Base-by-base conservation (phyloP, 805 yeast genomes). In the Saccharomycopsis javanensis region DNA sequence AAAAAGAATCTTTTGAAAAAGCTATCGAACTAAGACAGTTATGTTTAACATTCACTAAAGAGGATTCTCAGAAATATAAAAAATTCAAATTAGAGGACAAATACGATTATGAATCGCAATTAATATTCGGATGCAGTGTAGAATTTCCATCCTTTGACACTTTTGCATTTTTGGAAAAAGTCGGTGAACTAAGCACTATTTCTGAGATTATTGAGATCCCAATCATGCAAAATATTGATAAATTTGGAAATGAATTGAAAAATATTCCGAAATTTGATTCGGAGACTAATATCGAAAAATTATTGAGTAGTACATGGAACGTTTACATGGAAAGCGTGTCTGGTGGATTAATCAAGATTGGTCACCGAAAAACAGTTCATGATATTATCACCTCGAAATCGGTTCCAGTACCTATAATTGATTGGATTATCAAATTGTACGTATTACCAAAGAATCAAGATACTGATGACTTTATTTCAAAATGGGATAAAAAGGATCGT, bases 261-360 rank as follows among this genome's bases (percentile, higher is more conserved):
- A n/a, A n/a, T n/a, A n/a, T n/a, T n/a, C n/a, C n/a, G 79, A 77
- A 61, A 89, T 50, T 8, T 18, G 18, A 13, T n/a, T 33, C 4
- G 37, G 48, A 10, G 38, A 46, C n/a, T 25, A 18, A n/a, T n/a
- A n/a, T n/a, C n/a, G n/a, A n/a, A n/a, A n/a, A n/a, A n/a, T n/a
- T n/a, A n/a, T n/a, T n/a, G n/a, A n/a, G n/a, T n/a, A n/a, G n/a
- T n/a, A n/a, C n/a, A n/a, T n/a, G n/a, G 20, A 79, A 82, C 59
- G 85, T 85, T 5, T 92, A 77, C 69, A 82, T 88, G 82, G 97
- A 88, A 68, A 88, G 97, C 0, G 76, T 72, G 33, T 65, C 81
- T 1, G 97, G 97, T 54, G 97, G 97, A 0, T 75, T 92, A 60
- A 83, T 89, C 50, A 89, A 88, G 69, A 81, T 86, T 4, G 96